phyloP scores from a whole-genome alignment of 148 eudicot species.

The Rhododendron molle region DNA sequence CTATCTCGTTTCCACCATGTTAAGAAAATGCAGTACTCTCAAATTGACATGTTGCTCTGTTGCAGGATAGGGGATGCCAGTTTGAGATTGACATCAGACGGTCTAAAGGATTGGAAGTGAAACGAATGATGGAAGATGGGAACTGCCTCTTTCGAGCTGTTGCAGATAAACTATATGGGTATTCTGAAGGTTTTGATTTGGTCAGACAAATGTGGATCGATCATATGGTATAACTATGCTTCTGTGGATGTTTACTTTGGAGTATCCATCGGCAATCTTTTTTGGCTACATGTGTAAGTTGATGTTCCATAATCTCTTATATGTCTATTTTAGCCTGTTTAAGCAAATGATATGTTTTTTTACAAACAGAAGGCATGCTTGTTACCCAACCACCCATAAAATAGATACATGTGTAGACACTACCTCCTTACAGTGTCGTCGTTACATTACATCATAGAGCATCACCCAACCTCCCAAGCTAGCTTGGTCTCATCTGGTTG shows the following conservation, averaged over 20 bases:
- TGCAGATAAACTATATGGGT: conserved; percentile 98
- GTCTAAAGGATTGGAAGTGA: conserved; percentile 83
- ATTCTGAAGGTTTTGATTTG: conserved; percentile 81
- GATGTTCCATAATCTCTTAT: too few relatives aligned
- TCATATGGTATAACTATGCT: too few relatives aligned
- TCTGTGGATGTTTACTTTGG: background rate
- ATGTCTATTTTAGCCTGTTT: background rate
- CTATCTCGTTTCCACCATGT: background rate
- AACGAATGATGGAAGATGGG: conserved; percentile 88
- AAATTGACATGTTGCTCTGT: conserved; percentile 15
- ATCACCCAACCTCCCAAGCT: too few relatives aligned
- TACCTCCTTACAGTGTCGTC: background rate
- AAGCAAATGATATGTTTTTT: background rate
- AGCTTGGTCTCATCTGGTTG: too few relatives aligned
- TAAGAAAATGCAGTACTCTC: background rate
- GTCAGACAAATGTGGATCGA: conserved; percentile 74
- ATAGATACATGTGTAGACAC: background rate
- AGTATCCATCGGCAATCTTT: too few relatives aligned
- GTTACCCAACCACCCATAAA: background rate
- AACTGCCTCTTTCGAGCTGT: conserved; percentile 97
- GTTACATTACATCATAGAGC: background rate
- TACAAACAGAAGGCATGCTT: background rate
- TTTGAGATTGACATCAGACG: conserved; percentile 88
- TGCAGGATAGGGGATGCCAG: conserved; percentile 84
- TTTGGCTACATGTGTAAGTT: too few relatives aligned